Conservation (phyloP, 2,329 filamentous ascomycete species). For the Penicillium paneum region DNA sequence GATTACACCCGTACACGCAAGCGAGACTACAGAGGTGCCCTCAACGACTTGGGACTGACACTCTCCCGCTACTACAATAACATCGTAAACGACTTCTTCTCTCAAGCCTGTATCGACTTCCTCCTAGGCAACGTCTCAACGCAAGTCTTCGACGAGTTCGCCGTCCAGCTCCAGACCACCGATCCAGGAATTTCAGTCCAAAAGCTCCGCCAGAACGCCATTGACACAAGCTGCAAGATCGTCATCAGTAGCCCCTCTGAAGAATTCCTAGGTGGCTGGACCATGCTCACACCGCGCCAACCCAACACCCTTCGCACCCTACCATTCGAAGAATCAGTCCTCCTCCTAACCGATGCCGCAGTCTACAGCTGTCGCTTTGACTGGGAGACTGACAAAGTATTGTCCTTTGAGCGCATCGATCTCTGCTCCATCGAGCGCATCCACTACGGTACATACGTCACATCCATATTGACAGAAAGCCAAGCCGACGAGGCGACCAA, state of each 20-base stretch:
- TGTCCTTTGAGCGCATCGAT: conserved; percentile 82
- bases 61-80: conserved; percentile 74
- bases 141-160: conserved; percentile 88
- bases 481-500: conserved; percentile 78
- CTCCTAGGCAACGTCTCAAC: conserved; percentile 83
- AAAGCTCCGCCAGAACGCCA: conserved; percentile 80
- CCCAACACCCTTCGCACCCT: conserved; percentile 66
- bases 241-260: conserved; percentile 81
- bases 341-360: conserved; percentile 79
- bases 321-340: conserved; percentile 82
- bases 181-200: conserved; percentile 86
- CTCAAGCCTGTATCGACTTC: conserved; percentile 92
- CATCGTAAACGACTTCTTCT: conserved; percentile 96
- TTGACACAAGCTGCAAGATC: conserved; percentile 82
- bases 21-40: conserved; percentile 81
- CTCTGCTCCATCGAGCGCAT: conserved; percentile 70
- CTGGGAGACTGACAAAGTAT: conserved; percentile 92
- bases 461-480: conserved; percentile 73
- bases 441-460: conserved; percentile 83
- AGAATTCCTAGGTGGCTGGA: conserved; percentile 87
- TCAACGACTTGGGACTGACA: conserved; percentile 88
- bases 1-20: conserved; percentile 92
- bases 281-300: conserved; percentile 70
- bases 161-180: conserved; percentile 85
- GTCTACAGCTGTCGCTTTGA: conserved; percentile 89